Conservation (phyloP, 345 rosid genomes). For the Kandelia obovata region DNA sequence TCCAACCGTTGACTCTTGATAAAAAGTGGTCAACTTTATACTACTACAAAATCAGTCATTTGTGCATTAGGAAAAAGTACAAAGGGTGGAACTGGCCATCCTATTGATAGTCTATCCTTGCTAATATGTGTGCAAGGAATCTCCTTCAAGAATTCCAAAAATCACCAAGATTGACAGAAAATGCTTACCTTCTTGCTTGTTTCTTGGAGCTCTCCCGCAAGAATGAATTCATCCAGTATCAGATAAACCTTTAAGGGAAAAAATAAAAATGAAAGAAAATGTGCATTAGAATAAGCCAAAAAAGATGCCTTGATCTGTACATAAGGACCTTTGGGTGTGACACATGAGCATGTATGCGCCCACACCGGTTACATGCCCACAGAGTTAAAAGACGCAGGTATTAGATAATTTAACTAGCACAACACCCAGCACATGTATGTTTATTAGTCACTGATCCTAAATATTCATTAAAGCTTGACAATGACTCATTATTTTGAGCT, state of each 20-base stretch:
- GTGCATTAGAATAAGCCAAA: neutral
- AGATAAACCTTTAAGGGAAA: constrained; percentile 58
- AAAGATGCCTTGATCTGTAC: neutral
- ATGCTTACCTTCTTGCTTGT: constrained; percentile 85
- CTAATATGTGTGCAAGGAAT: neutral
- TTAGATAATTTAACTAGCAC: no score
- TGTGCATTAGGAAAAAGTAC: neutral
- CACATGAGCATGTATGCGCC: no score
- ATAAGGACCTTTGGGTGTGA: neutral
- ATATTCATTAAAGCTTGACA: no score
- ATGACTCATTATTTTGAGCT: no score
- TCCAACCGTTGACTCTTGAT: no score
- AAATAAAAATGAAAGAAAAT: neutral
- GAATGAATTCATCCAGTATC: constrained; percentile 95
- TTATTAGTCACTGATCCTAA: no score
- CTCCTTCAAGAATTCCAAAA: neutral
- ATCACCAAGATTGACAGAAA: neutral
- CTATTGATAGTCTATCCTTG: no score
- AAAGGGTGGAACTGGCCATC: neutral
- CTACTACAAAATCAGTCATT: neutral
- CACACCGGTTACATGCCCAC: no score
- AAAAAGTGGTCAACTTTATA: no score
- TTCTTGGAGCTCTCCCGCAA: constrained; percentile 99
- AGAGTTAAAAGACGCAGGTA: no score
- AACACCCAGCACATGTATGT: no score